Evolutionary conservation across 768 basidiomycete species (phyloP), one percentile per base, ranked within the genome.

Genomic region (Cantharellus anzutake): DNA sequence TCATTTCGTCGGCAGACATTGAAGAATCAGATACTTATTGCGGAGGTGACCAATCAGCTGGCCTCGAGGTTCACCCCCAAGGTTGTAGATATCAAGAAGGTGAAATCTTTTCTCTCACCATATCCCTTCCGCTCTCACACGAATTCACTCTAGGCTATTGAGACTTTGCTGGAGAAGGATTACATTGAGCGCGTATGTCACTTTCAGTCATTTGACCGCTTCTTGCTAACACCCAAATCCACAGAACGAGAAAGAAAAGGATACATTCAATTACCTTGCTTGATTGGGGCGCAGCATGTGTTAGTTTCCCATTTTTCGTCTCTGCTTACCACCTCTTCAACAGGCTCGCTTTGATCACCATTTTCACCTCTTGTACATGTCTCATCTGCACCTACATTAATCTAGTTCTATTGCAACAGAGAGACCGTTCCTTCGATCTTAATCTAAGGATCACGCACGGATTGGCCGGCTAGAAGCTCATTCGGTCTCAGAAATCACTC

Each of bases 61-160:
- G 82, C 86, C 4, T 79, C 84, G 65, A 79, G 90, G 57, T 93
- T 93, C 71, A 79, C 85, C 4, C 93, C 94, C 34, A 92, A 90
- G 75, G 87, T 97, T 58, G 83, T 89, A 2, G 92, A 96, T 68
- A 92, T 98, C 73, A 98, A 98, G 72, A 93, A 94, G 81, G 88
- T 85, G 29, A 52, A 62, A 37, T 41, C 56, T 56, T 41, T 34
- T 51, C 44, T 42, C 38, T 42, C 20, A n/a, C 11, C 2, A n/a
- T 35, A 20, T 14, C 20, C 3, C 3, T 41, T 41, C 11, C 52
- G 34, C 29, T 60, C 2, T 3, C 58, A 57, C 3, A 64, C 35
- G 20, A 61, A 74, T 74, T 60, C 73, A 72, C 3, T 68, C 73
- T 41, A 62, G 62, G 87, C 89, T 2, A 94, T 97, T 61, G 91